Evolutionary conservation across 129 eudicot species (phyloP).

Genomic region (Helichrysum umbraculigerum): DNA sequence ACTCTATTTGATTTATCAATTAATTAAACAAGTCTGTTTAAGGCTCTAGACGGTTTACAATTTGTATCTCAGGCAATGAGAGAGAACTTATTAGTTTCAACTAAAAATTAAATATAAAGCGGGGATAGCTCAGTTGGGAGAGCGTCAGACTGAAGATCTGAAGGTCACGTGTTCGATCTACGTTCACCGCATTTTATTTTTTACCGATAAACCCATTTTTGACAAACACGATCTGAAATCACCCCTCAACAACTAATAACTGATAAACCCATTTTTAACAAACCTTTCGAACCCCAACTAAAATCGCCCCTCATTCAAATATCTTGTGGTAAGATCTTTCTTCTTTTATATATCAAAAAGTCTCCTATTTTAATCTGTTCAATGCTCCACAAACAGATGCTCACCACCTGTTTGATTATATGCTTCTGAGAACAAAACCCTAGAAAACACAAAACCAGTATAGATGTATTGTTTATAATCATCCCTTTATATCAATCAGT

Average conservation of each 20-base stretch:
- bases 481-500: too few species aligned
- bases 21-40: too few species aligned
- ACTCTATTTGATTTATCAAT: too few species aligned
- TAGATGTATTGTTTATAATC: not conserved
- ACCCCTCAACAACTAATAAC: too few species aligned
- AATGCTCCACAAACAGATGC: not conserved
- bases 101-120: not conserved
- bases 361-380: not conserved
- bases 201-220: too few species aligned
- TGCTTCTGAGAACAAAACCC: conserved; percentile 24
- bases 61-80: too few species aligned
- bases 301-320: conserved; percentile 19
- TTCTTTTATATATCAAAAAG: not conserved
- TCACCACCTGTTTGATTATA: not conserved
- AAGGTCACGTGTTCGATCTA: conserved; percentile 99
- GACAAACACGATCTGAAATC: too few species aligned
- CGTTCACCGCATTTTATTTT: conserved; percentile 72
- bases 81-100: too few species aligned
- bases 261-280: too few species aligned
- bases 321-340: not conserved
- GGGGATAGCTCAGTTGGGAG: conserved; percentile 63
- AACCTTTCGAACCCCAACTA: not conserved
- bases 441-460: conserved; percentile 7
- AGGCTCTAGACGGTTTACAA: too few species aligned
- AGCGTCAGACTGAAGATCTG: conserved; percentile 90